Evolutionary conservation across 148 eudicot genomes (phyloP), one percentile per base, ranked within the genome.

Genomic region (Cornus kousa): DNA sequence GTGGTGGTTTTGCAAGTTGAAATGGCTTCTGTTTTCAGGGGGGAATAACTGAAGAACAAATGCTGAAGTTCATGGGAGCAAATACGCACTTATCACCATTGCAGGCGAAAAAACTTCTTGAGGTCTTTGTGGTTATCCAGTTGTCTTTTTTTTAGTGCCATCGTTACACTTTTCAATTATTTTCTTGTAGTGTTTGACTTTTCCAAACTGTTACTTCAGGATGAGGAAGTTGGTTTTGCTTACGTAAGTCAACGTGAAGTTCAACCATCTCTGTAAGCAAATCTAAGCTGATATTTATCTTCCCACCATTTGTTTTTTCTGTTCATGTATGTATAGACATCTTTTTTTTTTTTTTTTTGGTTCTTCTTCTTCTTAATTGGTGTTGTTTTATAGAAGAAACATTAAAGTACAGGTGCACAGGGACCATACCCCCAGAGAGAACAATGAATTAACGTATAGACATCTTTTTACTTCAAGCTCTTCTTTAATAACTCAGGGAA

Each of bases 1-100:
- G 71, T 68, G 77, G 59, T n/a, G n/a, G 59, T 75, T 9, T 62
- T 17, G 31, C 39, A 10, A 43, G 20, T 39, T 37, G 39, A 57
- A 55, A 59, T 17, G 2, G 28, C 33, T 53, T 65, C 46, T 76
- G 22, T 81, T 53, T 75, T 33, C 86, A 95, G 99, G 99, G 97
- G 28, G 99, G 99, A 73, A 86, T 95, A 77, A 95, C 93, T 46
- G 99, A 95, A 83, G 99, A 93, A 79, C 99, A 95, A 82, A 95
- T 95, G 97, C 88, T 95, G 85, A 94, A 88, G 82, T 88, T 82
- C 85, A 92, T 95, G 92, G 99, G 99, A 69, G 97, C 99, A 76
- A 93, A 95, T 78, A 90, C 91, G 14, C 86, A 78, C 46, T 79
- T 95, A 79, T 86, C 91, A 8, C 86, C 97, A 33, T 80, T 86